These are phyloP conservation scores for Tetrahymena thermophila DNA, from an alignment of 73 alveolate species.

Conservation along the genomic window DNA sequence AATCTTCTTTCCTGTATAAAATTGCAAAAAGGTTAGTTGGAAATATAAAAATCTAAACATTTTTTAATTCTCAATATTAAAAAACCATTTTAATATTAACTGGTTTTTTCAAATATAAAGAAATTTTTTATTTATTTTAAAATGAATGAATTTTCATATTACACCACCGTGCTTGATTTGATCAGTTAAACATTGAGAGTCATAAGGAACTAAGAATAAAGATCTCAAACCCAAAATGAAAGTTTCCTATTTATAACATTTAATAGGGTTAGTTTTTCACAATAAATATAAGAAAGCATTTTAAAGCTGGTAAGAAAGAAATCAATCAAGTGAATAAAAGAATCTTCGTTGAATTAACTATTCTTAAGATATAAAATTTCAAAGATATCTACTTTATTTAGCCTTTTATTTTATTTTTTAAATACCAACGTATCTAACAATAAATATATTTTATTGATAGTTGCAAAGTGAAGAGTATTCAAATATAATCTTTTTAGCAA, in stretches of 20 bases:
- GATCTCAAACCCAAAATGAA: conserved; percentile 43
- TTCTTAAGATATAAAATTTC: neutral
- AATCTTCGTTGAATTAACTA: neutral
- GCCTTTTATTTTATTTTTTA: neutral
- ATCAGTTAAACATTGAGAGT: conserved; percentile 29
- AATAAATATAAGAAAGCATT: neutral
- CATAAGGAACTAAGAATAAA: conserved; percentile 37
- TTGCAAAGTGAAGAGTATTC: neutral
- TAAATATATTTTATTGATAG: neutral
- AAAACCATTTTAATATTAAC: neutral
- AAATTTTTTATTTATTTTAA: no score
- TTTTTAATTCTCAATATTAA: neutral
- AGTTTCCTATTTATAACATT: conserved; percentile 1
- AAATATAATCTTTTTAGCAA: no score
- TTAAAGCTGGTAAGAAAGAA: neutral
- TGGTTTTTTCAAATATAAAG: no score
- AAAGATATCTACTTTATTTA: neutral
- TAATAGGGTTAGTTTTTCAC: neutral
- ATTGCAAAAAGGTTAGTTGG: neutral
- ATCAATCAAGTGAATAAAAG: neutral
- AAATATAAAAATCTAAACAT: no score
- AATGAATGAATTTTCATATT: neutral
- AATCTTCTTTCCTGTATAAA: conserved; percentile 21
- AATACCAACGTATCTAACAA: neutral
- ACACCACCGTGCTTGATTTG: conserved; percentile 47